Base-by-base conservation (phyloP, 306 rosid species). In the Glycine latifolia region DNA sequence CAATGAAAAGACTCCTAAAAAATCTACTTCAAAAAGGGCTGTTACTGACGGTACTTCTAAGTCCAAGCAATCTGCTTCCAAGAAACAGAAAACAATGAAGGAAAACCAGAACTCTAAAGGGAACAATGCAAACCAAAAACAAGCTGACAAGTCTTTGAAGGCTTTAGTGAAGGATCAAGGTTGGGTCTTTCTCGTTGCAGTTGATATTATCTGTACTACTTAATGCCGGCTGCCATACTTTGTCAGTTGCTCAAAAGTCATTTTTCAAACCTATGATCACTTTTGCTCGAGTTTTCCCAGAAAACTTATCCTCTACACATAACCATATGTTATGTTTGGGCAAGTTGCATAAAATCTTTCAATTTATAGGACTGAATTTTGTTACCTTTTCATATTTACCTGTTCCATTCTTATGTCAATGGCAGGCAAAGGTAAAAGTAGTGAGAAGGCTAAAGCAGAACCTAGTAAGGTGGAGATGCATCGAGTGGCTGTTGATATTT, bases 391-490 rank as follows among this genome's bases (percentile, higher is more conserved):
- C 0, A 14, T 47, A 39, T 26, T 73, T 68, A 59, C 50, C 73
- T 33, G 60, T 66, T 48, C 67, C 15, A 76, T 71, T 60, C 82
- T 44, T 35, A 15, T 87, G 20, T 49, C 73, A 60, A 8, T 81
- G 53, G 49, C 71, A 90, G 95, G 86, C 49, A 90, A 90, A 86
- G 91, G 86, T 10, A 90, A 81, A 85, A 75, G 55, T 59, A 87
- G 93, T 73, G 88, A 91, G 87, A 90, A 90, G 79, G 84, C 86
- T 67, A 91, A 91, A 88, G 33, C 76, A 49, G 97, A 90, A 81
- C 98, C 98, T 43, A 87, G 87, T 31, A 86, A 76, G 84, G 90
- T 86, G 75, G 94, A 91, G 67, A 75, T 94, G 91, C 95, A 94
- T 81, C 85, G 80, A 41, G 98, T 91, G 33, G 92, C 85, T 73